Percentiles rank a stretch among this genome's conserved stretches.
These are phyloP conservation scores for Dictyostelium brefeldianum DNA, from an alignment of 78 protist genomes.

Conservation along the genomic window DNA sequence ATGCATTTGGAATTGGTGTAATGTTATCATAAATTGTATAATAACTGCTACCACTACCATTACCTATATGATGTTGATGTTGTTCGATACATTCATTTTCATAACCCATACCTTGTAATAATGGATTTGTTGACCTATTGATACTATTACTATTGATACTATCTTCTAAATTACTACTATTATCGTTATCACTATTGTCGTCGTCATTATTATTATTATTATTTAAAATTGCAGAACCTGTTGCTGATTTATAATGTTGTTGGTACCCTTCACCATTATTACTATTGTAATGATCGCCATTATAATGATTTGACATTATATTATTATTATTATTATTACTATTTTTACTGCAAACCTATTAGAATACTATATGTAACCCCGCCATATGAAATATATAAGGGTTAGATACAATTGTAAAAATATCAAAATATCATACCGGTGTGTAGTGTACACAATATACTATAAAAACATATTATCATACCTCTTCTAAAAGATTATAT, in stretches of 20 bases:
- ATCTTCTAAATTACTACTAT: not conserved
- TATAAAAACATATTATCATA: no score
- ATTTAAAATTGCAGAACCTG: constrained; percentile 7
- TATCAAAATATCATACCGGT: no score
- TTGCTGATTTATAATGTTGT: not conserved
- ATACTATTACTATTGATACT: constrained; percentile 12
- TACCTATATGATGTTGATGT: not conserved
- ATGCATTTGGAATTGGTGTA: no score
- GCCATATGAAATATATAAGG: no score
- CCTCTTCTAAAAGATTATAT: no score
- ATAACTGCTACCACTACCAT: not conserved
- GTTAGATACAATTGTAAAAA: no score
- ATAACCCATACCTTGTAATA: constrained; percentile 48
- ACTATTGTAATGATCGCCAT: not conserved
- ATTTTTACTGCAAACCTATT: not conserved
- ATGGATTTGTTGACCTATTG: constrained; percentile 30
- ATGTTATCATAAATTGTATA: constrained; percentile 1
- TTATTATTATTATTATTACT: not conserved
- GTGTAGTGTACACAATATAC: no score
- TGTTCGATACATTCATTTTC: constrained; percentile 3
- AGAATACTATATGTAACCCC: no score
- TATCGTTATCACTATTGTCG: no score
- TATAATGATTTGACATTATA: not conserved
- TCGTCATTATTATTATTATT: no score
- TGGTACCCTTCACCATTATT: not conserved